Conservation (phyloP, 73 alveolate genomes). For the Tetrahymena elliotti region DNA sequence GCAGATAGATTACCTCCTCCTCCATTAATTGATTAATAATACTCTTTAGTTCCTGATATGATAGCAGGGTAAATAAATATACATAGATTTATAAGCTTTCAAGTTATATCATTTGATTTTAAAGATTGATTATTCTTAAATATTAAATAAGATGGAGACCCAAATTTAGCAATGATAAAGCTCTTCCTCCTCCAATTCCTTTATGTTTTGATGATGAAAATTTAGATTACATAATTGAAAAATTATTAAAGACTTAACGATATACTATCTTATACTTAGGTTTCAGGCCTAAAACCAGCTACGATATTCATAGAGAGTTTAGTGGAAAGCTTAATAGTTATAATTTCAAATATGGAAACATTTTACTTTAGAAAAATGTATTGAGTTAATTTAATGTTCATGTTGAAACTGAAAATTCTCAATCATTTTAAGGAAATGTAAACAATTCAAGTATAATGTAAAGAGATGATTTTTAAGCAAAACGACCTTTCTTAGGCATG, state of each 20-base stretch:
- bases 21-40: not conserved
- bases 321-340: slow-evolving; percentile 23
- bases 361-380: not conserved
- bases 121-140: too few relatives aligned
- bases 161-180: not conserved
- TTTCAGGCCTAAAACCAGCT: slow-evolving; percentile 39
- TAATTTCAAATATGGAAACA: slow-evolving; percentile 29
- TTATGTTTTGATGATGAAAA: not conserved
- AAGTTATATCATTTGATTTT: too few relatives aligned
- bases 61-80: not conserved
- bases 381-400: not conserved
- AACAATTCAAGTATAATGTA: not conserved
- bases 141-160: not conserved
- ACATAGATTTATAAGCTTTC: too few relatives aligned
- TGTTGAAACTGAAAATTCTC: not conserved
- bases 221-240: not conserved
- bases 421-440: not conserved
- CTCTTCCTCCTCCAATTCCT: not conserved
- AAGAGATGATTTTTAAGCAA: not conserved
- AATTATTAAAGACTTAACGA: not conserved
- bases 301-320: slow-evolving; percentile 30
- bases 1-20: not conserved
- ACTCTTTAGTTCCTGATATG: not conserved
- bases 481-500: slow-evolving; percentile 32
- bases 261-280: slow-evolving; percentile 23